Evolutionary conservation across 2,329 filamentous ascomycete species (phyloP).

Genomic region (Aspergillus oerlinghausenensis): DNA sequence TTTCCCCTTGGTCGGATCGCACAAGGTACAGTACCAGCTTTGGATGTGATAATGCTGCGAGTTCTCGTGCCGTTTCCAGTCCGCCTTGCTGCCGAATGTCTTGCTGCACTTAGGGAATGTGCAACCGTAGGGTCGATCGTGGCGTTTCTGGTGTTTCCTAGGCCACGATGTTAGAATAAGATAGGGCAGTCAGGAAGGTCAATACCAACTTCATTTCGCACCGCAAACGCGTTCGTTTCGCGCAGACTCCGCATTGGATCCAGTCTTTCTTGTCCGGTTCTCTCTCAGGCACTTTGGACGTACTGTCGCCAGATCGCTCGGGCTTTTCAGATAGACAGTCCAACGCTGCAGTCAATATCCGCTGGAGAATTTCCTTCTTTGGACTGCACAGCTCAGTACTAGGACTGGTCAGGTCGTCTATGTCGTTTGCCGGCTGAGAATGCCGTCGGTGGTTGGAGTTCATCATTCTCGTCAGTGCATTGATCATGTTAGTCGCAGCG

Average conservation of each 20-base stretch:
- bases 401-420: slow-evolving; percentile 16
- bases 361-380: slow-evolving; percentile 31
- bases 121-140: slow-evolving; percentile 76
- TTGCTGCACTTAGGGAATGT: slow-evolving; percentile 67
- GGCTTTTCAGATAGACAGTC: slow-evolving; percentile 18
- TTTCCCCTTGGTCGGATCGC: slow-evolving; percentile 17
- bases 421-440: slow-evolving; percentile 19
- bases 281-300: slow-evolving; percentile 1
- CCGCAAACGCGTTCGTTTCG: slow-evolving; percentile 27
- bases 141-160: slow-evolving; percentile 81
- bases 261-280: slow-evolving; percentile 21
- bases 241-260: slow-evolving; percentile 29
- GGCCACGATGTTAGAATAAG: slow-evolving; percentile 1
- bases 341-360: slow-evolving; percentile 26
- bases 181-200: background rate
- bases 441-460: slow-evolving; percentile 21
- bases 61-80: slow-evolving; percentile 89
- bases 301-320: slow-evolving; percentile 1
- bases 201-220: slow-evolving; percentile 36
- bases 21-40: slow-evolving; percentile 64
- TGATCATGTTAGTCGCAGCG: slow-evolving; percentile 29
- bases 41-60: slow-evolving; percentile 70
- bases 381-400: slow-evolving; percentile 20
- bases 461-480: slow-evolving; percentile 30
- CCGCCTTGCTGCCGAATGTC: slow-evolving; percentile 83